Conservation (phyloP, 305 asterid species). For the Nicotiana rustica region DNA sequence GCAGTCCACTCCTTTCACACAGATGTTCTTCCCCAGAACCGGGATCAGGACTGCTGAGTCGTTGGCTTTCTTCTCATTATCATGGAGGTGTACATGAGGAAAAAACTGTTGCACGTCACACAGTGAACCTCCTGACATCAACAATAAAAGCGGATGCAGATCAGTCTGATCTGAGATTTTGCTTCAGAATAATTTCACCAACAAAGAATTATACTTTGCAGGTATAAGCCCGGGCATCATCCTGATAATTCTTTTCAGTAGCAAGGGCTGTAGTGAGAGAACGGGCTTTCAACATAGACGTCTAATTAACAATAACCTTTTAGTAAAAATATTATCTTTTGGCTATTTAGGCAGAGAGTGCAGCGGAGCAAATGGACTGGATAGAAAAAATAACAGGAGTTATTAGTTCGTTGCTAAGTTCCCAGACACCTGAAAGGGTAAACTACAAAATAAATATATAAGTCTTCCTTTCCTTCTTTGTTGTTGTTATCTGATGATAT, state of each 20-base stretch:
- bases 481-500: slow-evolving; percentile 33
- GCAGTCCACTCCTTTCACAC: slow-evolving; percentile 81
- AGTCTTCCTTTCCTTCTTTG: slow-evolving; percentile 27
- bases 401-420: slow-evolving; percentile 91
- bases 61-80: slow-evolving; percentile 98
- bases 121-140: slow-evolving; percentile 95
- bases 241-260: slow-evolving; percentile 12
- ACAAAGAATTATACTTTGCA: slow-evolving; percentile 98
- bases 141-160: slow-evolving; percentile 99
- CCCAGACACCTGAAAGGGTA: slow-evolving; percentile 96
- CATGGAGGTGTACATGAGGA: slow-evolving; percentile 99
- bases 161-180: slow-evolving; percentile 96
- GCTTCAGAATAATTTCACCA: slow-evolving; percentile 98
- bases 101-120: slow-evolving; percentile 97
- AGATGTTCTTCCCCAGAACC: slow-evolving; percentile 89
- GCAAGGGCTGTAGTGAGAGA: slow-evolving; percentile 11
- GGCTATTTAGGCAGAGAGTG: slow-evolving; percentile 95
- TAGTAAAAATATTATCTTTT: slow-evolving; percentile 36
- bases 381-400: slow-evolving; percentile 99
- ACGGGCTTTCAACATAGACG: neutral
- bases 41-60: slow-evolving; percentile 95
- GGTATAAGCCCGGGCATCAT: slow-evolving; percentile 47
- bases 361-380: slow-evolving; percentile 99
- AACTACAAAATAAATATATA: slow-evolving; percentile 19
- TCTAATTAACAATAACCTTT: slow-evolving; percentile 24